These are phyloP conservation scores for Rhizopus microsporus DNA, from an alignment of 371 early-diverging fungal genomes.

Conservation along the genomic window DNA sequence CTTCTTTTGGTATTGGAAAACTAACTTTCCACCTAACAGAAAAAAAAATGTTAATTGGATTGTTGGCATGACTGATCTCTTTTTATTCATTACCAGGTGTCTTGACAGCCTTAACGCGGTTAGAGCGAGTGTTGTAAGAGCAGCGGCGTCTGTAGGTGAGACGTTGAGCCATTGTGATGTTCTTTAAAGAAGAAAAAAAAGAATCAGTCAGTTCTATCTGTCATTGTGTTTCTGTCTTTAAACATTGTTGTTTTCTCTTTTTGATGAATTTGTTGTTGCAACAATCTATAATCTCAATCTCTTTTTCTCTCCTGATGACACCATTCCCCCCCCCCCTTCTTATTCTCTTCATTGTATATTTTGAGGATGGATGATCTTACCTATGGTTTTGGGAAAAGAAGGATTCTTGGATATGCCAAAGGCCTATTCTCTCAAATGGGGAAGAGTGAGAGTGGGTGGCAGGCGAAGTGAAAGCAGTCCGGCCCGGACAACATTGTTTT, in stretches of 20 bases:
- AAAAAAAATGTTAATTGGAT: neutral
- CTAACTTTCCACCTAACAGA: slow-evolving; percentile 83
- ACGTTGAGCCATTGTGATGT: slow-evolving; percentile 78
- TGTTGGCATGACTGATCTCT: neutral
- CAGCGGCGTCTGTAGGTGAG: slow-evolving; percentile 95
- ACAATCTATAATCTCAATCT: neutral
- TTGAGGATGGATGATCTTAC: slow-evolving; percentile 6
- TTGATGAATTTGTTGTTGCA: too few relatives aligned
- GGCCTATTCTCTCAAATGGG: neutral
- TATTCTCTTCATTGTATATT: neutral
- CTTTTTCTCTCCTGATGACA: neutral
- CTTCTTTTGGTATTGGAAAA: slow-evolving; percentile 92
- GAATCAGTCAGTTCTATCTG: neutral
- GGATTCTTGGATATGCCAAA: neutral
- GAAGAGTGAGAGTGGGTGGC: neutral
- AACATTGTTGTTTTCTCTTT: neutral
- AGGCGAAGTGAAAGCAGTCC: neutral
- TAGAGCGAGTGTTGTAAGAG: slow-evolving; percentile 98
- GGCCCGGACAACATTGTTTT: neutral
- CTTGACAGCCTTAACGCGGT: slow-evolving; percentile 94
- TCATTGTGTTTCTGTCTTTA: neutral
- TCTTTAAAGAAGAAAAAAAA: slow-evolving; percentile 1
- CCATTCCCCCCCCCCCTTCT: neutral
- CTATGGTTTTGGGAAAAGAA: slow-evolving; percentile 8
- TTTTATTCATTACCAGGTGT: slow-evolving; percentile 79